A percentile compares a stretch with the other conserved stretches of the same genome.
Conservation (phyloP, 1,284 basidiomycete species). For the Neolentinus lepideus region DNA sequence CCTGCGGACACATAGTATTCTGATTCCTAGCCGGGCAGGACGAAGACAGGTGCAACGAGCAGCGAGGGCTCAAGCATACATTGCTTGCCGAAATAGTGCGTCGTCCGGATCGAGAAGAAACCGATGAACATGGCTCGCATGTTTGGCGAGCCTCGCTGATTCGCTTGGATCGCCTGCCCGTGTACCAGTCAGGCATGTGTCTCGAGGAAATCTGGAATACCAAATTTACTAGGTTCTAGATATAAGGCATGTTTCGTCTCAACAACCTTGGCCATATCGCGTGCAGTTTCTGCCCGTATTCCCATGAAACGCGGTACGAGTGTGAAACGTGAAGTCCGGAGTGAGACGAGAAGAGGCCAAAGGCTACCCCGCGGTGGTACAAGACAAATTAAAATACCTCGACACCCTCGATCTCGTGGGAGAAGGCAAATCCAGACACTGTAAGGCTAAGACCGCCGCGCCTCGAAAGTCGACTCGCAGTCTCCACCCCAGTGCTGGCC, state of each 20-base stretch:
- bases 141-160: slow-evolving; percentile 51
- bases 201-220: slow-evolving; percentile 2
- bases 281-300: slow-evolving; percentile 68
- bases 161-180: slow-evolving; percentile 50
- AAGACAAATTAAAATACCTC: slow-evolving; percentile 46
- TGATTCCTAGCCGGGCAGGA: slow-evolving; percentile 44
- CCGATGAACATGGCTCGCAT: slow-evolving; percentile 73
- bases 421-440: slow-evolving; percentile 62
- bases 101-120: slow-evolving; percentile 60
- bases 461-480: slow-evolving; percentile 72
- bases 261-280: slow-evolving; percentile 57
- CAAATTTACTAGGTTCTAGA: slow-evolving; percentile 51
- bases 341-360: slow-evolving; percentile 63
- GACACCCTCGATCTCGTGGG: slow-evolving; percentile 74
- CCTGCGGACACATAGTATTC: slow-evolving; percentile 69
- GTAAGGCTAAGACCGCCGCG: slow-evolving; percentile 65
- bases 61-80: slow-evolving; percentile 63
- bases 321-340: slow-evolving; percentile 66
- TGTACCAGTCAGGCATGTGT: not conserved
- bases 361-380: slow-evolving; percentile 74
- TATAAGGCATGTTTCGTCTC: slow-evolving; percentile 73
- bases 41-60: slow-evolving; percentile 71
- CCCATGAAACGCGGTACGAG: slow-evolving; percentile 73
- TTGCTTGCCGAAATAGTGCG: slow-evolving; percentile 46
- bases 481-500: slow-evolving; percentile 69